These are phyloP conservation scores for Mallotus japonicus DNA, from an alignment of 441 rosid species.

Conservation along the genomic window DNA sequence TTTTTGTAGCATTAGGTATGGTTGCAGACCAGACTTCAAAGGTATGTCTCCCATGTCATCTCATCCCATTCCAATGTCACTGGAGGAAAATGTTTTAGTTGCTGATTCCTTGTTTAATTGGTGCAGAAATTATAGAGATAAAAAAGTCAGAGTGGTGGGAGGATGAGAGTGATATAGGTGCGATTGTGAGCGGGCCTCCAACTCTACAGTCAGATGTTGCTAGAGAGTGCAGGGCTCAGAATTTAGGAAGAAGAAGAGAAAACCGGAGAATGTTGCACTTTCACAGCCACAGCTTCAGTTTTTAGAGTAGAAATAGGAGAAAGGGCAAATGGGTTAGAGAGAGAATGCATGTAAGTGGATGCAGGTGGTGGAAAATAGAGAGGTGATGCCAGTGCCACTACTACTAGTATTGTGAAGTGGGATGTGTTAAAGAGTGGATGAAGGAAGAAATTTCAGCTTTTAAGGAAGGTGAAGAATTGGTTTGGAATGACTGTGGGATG, in stretches of 20 bases:
- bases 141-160: conserved; percentile 50
- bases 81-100: too few species aligned
- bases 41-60: conserved; percentile 36
- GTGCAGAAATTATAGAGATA: conserved; percentile 58
- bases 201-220: conserved; percentile 70
- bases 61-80: too few species aligned
- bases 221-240: conserved; percentile 58
- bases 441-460: too few species aligned
- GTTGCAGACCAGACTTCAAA: conserved; percentile 71
- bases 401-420: too few species aligned
- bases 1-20: conserved; percentile 43
- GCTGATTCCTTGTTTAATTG: too few species aligned
- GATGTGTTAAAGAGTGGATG: too few species aligned
- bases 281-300: conserved; percentile 72
- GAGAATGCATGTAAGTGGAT: too few species aligned
- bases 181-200: conserved; percentile 71
- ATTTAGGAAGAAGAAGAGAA: conserved; percentile 36
- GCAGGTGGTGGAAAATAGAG: too few species aligned
- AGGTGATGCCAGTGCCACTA: too few species aligned
- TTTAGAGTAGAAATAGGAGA: conserved; percentile 25
- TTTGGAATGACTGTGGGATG: too few species aligned
- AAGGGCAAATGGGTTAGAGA: too few species aligned
- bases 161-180: conserved; percentile 57
- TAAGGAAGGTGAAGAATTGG: too few species aligned
- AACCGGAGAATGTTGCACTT: conserved; percentile 54